Base-by-base conservation (phyloP, 495 filamentous ascomycete species). In the Collariella sp. region DNA sequence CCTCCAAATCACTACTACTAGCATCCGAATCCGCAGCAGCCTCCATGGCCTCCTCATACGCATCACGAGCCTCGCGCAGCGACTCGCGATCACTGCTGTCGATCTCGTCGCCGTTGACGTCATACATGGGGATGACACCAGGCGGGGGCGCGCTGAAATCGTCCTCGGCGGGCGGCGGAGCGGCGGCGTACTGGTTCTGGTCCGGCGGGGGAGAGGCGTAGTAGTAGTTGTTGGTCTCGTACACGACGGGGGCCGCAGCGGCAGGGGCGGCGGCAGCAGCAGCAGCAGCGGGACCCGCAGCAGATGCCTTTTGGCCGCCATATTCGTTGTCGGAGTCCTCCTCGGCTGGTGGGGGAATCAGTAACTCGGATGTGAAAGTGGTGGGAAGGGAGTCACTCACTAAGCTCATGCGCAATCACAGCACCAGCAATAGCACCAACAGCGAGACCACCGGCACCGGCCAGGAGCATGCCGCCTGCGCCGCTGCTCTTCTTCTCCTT, bases 391-490 rank as follows among this genome's bases (percentile, higher is more conserved):
- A n/a, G 16, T 16, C 44, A 68, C 74, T 50, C 69, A 82, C 79
- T 63, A 13, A 79, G 59, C 22, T 77, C 79, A 58, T 82, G 71
- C 18, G 71, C 76, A 36, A 83, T 56, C 16, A 83, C 54, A 2
- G 79, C 83, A 20, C 81, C 81, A 16, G 72, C 82, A 43, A 78
- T 64, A 39, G 73, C 74, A 49, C 81, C 82, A 5, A 78, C 70
- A 1, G 78, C 82, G 40, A 82, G 56, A 46, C 79, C 82, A 34
- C 73, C 78, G 2, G 74, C 78, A 15, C 73, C 80, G 20, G 69
- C 76, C 34, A 73, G 42, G 33, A 81, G 35, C 47, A 78, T 73
- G 39, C 72, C 70, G 9, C 66, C 59, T 23, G 55, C 53, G 16
- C 59, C 55, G 42, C 68, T n/a, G n/a, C n/a, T 71, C 63, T 76